Evolutionary conservation across 208 protist species (phyloP).

Genomic region (Phytomonas sp.): DNA sequence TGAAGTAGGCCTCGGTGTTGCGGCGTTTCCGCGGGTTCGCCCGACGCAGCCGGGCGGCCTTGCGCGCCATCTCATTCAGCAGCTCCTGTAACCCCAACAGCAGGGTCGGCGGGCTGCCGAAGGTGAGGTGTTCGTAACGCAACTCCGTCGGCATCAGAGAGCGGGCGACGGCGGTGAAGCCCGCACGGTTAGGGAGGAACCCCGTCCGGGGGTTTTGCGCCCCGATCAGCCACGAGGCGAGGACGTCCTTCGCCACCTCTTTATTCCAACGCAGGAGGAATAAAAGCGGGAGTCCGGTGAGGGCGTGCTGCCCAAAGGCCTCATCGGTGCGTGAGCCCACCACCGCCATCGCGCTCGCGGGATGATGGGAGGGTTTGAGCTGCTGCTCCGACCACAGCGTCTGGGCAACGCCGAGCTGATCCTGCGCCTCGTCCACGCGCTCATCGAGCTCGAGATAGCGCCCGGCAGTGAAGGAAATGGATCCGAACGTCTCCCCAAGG

Average conservation of each 20-base stretch:
- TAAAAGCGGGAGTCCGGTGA: conserved; percentile 61
- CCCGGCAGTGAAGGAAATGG: conserved; percentile 36
- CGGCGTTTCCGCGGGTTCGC: conserved; percentile 31
- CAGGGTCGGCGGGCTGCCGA: conserved; percentile 48
- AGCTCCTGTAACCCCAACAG: conserved; percentile 56
- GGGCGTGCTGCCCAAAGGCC: conserved; percentile 40
- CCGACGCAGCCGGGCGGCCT: conserved; percentile 18
- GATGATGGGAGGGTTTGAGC: conserved; percentile 15
- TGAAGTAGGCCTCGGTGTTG: conserved; percentile 37
- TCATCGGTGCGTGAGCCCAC: conserved; percentile 64
- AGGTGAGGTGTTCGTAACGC: conserved; percentile 47
- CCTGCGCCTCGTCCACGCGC: conserved; percentile 34
- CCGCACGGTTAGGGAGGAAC: conserved; percentile 51
- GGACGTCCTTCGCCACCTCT: conserved; percentile 64
- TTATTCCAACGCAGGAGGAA: conserved; percentile 73
- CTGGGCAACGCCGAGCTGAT: conserved; percentile 21
- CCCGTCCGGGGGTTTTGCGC: conserved; percentile 51
- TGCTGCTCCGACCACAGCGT: conserved; percentile 12
- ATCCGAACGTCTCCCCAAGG: conserved; percentile 54
- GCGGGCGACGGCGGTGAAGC: conserved; percentile 28
- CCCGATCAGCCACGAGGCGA: conserved; percentile 65
- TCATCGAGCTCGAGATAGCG: conserved; percentile 35
- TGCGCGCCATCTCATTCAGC: conserved; percentile 37
- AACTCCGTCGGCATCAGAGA: conserved; percentile 26
- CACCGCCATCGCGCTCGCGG: conserved; percentile 29